Evolutionary conservation across 2,329 filamentous ascomycete species (phyloP).

Genomic region (Fusarium paranaense): DNA sequence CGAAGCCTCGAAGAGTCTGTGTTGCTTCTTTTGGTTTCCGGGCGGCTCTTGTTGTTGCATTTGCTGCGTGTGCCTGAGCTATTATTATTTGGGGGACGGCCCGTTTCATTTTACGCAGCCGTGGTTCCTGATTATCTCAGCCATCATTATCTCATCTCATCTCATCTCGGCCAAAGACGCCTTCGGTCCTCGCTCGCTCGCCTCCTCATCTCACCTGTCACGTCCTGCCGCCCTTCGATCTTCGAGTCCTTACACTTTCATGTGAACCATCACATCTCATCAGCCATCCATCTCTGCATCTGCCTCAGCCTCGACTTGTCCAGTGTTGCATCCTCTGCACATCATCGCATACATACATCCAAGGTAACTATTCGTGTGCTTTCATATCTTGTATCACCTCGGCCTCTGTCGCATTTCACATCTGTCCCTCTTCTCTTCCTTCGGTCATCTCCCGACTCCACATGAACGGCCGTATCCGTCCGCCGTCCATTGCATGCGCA

Average conservation of each 20-base stretch:
- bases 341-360: neutral
- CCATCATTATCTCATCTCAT: neutral
- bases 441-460: constrained; percentile 6
- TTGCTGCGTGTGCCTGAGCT: constrained; percentile 19
- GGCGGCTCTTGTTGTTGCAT: constrained; percentile 19
- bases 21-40: constrained; percentile 22
- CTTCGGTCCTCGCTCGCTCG: neutral
- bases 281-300: constrained; percentile 4
- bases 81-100: constrained; percentile 14
- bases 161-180: constrained; percentile 9
- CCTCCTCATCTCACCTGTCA: neutral
- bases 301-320: neutral
- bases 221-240: neutral
- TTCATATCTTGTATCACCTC: neutral
- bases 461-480: neutral
- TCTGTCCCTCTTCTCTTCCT: neutral
- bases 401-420: neutral
- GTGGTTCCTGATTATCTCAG: constrained; percentile 33
- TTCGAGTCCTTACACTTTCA: neutral
- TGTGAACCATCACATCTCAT: constrained; percentile 6
- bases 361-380: constrained; percentile 1
- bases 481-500: neutral
- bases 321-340: neutral
- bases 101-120: constrained; percentile 17
- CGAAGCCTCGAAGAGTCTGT: constrained; percentile 10